phyloP scores from a whole-genome alignment of 2,329 filamentous ascomycete species.

The Colletotrichum camelliae region DNA sequence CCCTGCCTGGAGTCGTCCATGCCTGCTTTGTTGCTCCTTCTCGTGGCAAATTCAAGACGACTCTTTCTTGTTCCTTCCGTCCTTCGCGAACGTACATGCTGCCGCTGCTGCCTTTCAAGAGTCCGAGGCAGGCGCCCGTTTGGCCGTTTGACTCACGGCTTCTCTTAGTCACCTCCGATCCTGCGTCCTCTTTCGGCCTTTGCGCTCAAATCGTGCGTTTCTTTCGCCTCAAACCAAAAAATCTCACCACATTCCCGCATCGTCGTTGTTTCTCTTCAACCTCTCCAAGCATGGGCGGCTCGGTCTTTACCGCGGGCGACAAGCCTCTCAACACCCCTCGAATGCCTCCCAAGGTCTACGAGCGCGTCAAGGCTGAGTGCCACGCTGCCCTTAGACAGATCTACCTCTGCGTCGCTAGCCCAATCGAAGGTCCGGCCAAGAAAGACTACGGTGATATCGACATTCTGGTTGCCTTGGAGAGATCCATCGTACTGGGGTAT shows the following conservation, averaged over 20 bases:
- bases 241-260: background rate
- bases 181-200: background rate
- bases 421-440: constrained; percentile 75
- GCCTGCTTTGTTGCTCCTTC: background rate
- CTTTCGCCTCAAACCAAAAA: background rate
- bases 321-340: constrained; percentile 66
- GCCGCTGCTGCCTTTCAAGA: background rate
- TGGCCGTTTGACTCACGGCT: background rate
- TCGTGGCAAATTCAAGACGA: background rate
- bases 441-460: constrained; percentile 75
- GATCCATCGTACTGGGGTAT: background rate
- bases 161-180: background rate
- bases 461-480: constrained; percentile 59
- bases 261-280: background rate
- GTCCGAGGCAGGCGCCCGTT: background rate
- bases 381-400: constrained; percentile 51
- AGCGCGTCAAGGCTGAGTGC: constrained; percentile 50
- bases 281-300: constrained; percentile 65
- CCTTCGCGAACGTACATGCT: background rate
- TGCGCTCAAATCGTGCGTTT: background rate
- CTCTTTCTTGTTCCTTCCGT: background rate
- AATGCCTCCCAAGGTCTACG: constrained; percentile 66
- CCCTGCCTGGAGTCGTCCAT: background rate
- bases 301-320: constrained; percentile 55
- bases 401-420: constrained; percentile 61